Evolutionary conservation across 495 filamentous ascomycete species (phyloP), one percentile per base, ranked within the genome.

Genomic region (Jackrogersella multiformis): DNA sequence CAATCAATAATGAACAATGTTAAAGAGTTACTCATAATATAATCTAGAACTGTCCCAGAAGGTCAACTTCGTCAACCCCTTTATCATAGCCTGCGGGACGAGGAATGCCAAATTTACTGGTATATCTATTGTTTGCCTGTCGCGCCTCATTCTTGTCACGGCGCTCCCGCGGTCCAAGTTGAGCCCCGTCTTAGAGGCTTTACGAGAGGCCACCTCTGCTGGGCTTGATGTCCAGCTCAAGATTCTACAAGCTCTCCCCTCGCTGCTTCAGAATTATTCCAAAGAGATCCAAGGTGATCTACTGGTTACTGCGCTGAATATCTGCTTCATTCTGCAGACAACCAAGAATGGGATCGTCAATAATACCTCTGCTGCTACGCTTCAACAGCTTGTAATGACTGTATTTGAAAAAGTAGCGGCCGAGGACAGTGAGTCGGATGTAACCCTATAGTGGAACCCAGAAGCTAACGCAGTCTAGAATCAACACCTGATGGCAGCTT

Each of bases 151-250:
- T 59, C 88, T 96, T 20, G 88, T 90, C 23, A 85, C 87, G 61
- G 92, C 88, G 7, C 77, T 98, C 52, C 89, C 95, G 5, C 86
- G 84, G 61, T 81, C 85, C 6, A 81, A 91, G 58, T 77, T 99
- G 52, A 88, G 87, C 70, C 93, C 96, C 68, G 91, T 96, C 24
- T 81, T 99, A 10, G 89, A 93, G 52, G 93, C 93, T 0, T 82
- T 99, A 64, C 88, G 89, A 70, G 93, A 97, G 71, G 92, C 90
- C 51, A 89, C 90, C 2, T 77, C 69, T 21, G 70, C 77, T 84
- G 93, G 89, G 30, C 85, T 96, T 48, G 96, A 99, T 75, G 89
- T 97, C 2, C 95, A 99, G 70, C 85, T 99, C 51, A 99, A 97
- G 78, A 96, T 98, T 26, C 81, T 99, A 15, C 95, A 99, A 74